Base-by-base conservation (phyloP, 345 rosid species). In the rapeseed (Brassica napus) region DNA sequence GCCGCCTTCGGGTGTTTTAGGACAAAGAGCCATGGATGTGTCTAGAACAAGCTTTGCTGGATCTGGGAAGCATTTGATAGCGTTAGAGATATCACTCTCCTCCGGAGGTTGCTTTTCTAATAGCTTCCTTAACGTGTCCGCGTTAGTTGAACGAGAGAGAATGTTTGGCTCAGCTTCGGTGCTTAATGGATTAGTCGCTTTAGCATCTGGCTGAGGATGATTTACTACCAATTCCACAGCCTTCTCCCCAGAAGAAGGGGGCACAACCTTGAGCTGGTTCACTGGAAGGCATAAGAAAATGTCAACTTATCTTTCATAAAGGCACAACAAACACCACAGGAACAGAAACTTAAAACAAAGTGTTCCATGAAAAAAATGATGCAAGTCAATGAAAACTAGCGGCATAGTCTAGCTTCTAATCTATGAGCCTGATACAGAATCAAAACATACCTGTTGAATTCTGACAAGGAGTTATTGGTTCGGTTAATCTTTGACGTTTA, bases 21-120 rank as follows among this genome's bases (percentile, higher is more conserved):
- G 70, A 67, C 35, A 76, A 35, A 67, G 63, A 69, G 64, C 72
- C 79, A 69, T 74, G 73, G 83, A 24, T 61, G 82, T 67, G 42
- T 78, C 82, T 14, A 86, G 55, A 54, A 85, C 82, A 69, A 82
- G 81, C 67, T 66, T 81, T 72, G 84, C 88, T 16, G 87, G 88
- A 42, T 86, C 83, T 15, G 81, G 54, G 66, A 82, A 78, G 69
- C 67, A 54, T 58, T 55, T 68, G 11, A 88, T 75, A 52, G 77
- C 71, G 67, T 64, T 61, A 63, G 42, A 69, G 72, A 82, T 59
- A 69, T 85, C 81, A 24, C 57, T 44, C 14, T 44, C 77, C 39
- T 1, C 26, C 69, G 54, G 52, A 44, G 79, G 84, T 65, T 79
- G 68, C 54, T 54, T 70, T 55, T 71, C 23, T 11, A 78, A 31